Conservation (phyloP, 2,329 filamentous ascomycete genomes). For the Ceratocystis destructans region DNA sequence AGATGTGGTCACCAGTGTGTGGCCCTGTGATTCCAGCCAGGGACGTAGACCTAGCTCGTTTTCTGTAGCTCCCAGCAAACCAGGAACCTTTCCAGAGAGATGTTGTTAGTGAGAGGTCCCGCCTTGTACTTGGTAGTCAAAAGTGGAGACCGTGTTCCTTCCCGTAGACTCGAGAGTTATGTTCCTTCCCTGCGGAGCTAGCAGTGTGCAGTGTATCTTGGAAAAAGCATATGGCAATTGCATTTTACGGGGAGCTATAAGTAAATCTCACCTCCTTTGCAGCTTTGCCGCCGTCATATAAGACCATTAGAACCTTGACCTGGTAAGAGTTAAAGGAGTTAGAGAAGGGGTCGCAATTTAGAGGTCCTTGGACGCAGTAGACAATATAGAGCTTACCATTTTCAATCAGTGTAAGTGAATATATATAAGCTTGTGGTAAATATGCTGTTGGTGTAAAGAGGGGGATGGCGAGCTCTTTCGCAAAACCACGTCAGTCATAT, state of each 20-base stretch:
- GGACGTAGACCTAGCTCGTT: conserved; percentile 95
- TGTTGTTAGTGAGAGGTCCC: background rate
- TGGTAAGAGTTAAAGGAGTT: conserved; percentile 27
- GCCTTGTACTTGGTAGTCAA: background rate
- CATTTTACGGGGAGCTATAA: background rate
- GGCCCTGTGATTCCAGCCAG: conserved; percentile 94
- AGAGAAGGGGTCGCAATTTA: background rate
- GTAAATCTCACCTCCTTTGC: conserved; percentile 58
- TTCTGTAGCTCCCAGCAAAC: conserved; percentile 86
- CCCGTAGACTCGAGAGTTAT: background rate
- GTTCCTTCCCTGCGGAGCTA: background rate
- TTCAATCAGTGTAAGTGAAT: background rate
- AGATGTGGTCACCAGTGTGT: conserved; percentile 91
- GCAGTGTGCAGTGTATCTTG: background rate
- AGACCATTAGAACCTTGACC: conserved; percentile 89
- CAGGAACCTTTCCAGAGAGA: conserved; percentile 44
- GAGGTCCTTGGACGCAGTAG: background rate
- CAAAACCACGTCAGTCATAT: background rate
- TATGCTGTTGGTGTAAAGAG: background rate
- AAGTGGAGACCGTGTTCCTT: background rate
- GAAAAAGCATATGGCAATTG: background rate
- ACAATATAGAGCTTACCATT: conserved; percentile 6
- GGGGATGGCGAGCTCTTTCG: background rate
- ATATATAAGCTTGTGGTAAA: background rate
- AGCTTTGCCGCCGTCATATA: conserved; percentile 86